These are phyloP conservation scores for Phaffia tasmanica DNA, from an alignment of 768 basidiomycete genomes.

Conservation along the genomic window DNA sequence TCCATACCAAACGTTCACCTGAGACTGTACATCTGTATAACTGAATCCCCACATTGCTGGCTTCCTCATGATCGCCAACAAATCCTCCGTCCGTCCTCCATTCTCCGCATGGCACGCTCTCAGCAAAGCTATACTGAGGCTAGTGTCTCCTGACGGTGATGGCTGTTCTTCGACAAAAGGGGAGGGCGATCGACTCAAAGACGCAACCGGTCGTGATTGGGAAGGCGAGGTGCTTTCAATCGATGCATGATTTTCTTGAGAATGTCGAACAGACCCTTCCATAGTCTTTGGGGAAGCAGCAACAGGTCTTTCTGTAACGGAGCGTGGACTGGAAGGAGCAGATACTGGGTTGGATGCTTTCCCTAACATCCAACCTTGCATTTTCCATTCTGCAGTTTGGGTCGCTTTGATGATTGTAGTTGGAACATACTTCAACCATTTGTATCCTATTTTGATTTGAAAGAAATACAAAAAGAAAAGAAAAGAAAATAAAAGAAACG, in stretches of 20 bases:
- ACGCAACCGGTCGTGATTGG: neutral
- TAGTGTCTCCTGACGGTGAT: conserved; percentile 31
- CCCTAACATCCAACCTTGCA: conserved; percentile 94
- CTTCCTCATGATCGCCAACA: conserved; percentile 62
- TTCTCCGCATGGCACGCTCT: conserved; percentile 72
- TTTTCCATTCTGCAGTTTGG: conserved; percentile 92
- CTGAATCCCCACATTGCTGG: conserved; percentile 82
- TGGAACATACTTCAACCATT: conserved; percentile 94
- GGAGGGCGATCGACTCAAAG: conserved; percentile 35
- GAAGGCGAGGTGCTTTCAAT: too few relatives aligned
- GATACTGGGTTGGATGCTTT: conserved; percentile 54
- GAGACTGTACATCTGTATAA: conserved; percentile 64
- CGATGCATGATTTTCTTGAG: too few relatives aligned
- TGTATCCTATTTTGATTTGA: conserved; percentile 53
- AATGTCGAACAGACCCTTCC: too few relatives aligned
- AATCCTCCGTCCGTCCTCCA: conserved; percentile 74
- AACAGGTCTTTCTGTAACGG: neutral
- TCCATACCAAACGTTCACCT: conserved; percentile 81
- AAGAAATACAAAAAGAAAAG: neutral
- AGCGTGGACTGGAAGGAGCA: neutral
- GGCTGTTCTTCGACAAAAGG: neutral
- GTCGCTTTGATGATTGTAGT: conserved; percentile 85
- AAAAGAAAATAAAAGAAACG: conserved; percentile 27
- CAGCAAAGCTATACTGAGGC: conserved; percentile 77
- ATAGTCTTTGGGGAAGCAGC: too few relatives aligned